phyloP scores from a whole-genome alignment of 768 basidiomycete species.

The Rhodotorula diobovata region DNA sequence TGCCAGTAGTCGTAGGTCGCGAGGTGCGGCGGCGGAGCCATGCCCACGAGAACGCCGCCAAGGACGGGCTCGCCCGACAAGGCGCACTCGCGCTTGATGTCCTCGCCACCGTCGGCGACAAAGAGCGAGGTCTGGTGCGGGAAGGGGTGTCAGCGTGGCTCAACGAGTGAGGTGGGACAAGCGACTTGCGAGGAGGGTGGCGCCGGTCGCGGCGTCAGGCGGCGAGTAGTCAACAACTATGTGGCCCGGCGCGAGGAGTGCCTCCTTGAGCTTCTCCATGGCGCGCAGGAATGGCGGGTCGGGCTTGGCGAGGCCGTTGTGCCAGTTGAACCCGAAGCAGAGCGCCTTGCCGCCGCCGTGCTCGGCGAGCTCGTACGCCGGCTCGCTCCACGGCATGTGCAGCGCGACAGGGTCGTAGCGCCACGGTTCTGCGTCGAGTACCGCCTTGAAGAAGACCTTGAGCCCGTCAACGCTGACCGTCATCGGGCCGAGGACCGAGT shows the following conservation, averaged over 20 bases:
- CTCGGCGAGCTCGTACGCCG: conserved; percentile 58
- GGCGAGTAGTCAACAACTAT: conserved; percentile 71
- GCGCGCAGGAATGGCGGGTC: conserved; percentile 64
- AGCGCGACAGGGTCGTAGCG: conserved; percentile 59
- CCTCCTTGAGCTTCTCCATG: conserved; percentile 56
- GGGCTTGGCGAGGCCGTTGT: conserved; percentile 59
- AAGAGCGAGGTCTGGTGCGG: conserved; percentile 17
- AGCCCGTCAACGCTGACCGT: conserved; percentile 59
- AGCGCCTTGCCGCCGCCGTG: conserved; percentile 55
- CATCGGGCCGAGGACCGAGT: conserved; percentile 71
- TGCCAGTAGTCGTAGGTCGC: conserved; percentile 58
- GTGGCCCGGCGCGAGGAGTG: conserved; percentile 61
- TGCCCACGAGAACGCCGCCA: no score
- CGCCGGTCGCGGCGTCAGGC: conserved; percentile 55
- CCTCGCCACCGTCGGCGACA: conserved; percentile 52
- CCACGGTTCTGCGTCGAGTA: conserved; percentile 64
- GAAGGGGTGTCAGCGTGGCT: no score
- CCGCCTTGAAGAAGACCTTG: conserved; percentile 62
- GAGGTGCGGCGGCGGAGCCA: no score
- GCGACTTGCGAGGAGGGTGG: conserved; percentile 48
- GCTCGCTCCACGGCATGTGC: conserved; percentile 61
- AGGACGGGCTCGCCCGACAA: conserved; percentile 55
- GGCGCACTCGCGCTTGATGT: conserved; percentile 46
- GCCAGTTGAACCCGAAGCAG: conserved; percentile 60
- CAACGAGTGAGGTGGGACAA: no score